Conservation (phyloP, 345 rosid genomes). For the Eucalyptus curtisii region DNA sequence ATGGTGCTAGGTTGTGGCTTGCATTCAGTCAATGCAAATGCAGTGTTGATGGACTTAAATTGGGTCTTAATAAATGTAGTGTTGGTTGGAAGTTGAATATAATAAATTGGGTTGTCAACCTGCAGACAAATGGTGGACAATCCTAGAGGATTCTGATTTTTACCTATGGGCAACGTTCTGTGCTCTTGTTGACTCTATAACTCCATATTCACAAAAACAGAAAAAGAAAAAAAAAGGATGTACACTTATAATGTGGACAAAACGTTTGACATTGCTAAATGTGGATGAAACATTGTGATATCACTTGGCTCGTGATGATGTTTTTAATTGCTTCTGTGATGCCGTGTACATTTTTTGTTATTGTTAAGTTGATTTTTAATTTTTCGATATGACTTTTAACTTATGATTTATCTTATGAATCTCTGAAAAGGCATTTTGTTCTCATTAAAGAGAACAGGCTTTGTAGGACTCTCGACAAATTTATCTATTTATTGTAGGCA, state of each 20-base stretch:
- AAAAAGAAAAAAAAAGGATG: fast-evolving
- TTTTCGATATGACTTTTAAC: background rate
- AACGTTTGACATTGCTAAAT: background rate
- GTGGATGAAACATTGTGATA: background rate
- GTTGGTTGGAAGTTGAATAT: background rate
- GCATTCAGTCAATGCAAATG: background rate
- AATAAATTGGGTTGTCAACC: background rate
- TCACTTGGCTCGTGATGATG: background rate
- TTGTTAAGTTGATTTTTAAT: background rate
- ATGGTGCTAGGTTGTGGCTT: background rate
- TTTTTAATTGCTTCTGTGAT: background rate
- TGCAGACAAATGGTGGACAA: background rate
- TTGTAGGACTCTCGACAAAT: background rate
- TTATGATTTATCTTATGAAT: background rate
- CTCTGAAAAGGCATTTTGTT: background rate
- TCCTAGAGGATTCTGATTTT: background rate
- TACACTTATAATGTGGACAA: background rate
- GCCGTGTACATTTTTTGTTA: background rate
- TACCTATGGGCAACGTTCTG: background rate
- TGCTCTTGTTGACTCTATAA: background rate
- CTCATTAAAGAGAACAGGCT: background rate
- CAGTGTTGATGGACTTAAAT: background rate
- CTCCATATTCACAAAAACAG: background rate
- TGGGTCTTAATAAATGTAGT: background rate
- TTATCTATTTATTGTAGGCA: background rate